These are phyloP conservation scores for Graphilbum sp. DNA, from an alignment of 2,329 filamentous ascomycete genomes.

Conservation along the genomic window DNA sequence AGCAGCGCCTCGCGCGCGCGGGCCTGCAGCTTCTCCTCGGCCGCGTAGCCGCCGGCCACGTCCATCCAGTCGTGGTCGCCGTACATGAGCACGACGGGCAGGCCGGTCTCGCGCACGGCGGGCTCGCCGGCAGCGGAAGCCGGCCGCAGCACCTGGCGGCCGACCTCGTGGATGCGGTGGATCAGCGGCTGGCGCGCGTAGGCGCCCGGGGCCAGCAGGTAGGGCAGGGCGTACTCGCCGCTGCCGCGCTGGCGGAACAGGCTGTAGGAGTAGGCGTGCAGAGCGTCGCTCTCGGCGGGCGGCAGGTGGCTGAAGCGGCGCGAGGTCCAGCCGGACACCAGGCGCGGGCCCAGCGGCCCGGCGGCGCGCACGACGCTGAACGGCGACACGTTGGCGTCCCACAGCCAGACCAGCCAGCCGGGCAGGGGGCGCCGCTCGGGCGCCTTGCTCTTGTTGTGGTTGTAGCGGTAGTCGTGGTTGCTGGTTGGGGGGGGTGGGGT, in stretches of 20 bases:
- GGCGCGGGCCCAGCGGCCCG: constrained; percentile 75
- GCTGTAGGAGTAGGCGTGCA: constrained; percentile 89
- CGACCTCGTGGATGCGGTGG: constrained; percentile 70
- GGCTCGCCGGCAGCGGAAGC: constrained; percentile 12
- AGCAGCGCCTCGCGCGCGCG: constrained; percentile 44
- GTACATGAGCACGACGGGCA: constrained; percentile 87
- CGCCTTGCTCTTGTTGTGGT: constrained; percentile 11
- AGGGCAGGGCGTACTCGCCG: constrained; percentile 84
- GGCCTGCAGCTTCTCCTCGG: constrained; percentile 61
- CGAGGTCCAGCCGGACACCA: constrained; percentile 90
- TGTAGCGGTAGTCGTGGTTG: constrained; percentile 19
- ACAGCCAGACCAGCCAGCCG: constrained; percentile 80
- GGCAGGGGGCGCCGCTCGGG: constrained; percentile 42
- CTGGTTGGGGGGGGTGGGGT: constrained; percentile 1
- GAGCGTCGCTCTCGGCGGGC: constrained; percentile 57
- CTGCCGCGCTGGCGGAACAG: constrained; percentile 86
- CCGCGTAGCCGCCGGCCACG: constrained; percentile 64
- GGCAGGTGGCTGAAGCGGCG: constrained; percentile 85
- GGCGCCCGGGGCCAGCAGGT: constrained; percentile 84
- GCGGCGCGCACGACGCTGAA: constrained; percentile 81
- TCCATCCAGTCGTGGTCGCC: constrained; percentile 99
- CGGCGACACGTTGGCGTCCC: constrained; percentile 93
- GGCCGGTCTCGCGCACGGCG: constrained; percentile 39
- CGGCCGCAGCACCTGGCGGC: constrained; percentile 44
- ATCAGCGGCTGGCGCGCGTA: constrained; percentile 82